These are phyloP conservation scores for button mushroom (Agaricus bisporus) DNA, from an alignment of 768 basidiomycete species.

Conservation along the genomic window DNA sequence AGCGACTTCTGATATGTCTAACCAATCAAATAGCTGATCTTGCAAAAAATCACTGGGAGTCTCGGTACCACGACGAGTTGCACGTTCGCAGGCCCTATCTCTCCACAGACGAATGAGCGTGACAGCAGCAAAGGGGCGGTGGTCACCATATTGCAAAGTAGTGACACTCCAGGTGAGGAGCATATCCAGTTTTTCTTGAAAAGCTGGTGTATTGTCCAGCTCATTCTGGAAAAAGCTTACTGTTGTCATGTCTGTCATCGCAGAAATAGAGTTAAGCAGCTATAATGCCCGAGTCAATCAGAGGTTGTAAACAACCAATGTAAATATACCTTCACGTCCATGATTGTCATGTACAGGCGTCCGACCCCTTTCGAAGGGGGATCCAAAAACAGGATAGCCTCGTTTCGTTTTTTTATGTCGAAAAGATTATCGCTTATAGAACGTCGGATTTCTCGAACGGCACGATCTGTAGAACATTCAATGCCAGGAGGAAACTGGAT, in stretches of 20 bases:
- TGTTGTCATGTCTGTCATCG: slow-evolving; percentile 51
- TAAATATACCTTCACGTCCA: slow-evolving; percentile 38
- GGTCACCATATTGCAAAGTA: slow-evolving; percentile 75
- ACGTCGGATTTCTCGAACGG: slow-evolving; percentile 36
- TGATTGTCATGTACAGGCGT: slow-evolving; percentile 54
- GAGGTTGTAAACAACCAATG: neutral
- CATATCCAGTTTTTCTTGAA: slow-evolving; percentile 66
- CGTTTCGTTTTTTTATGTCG: slow-evolving; percentile 74
- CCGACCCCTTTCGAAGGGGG: slow-evolving; percentile 57
- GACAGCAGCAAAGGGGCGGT: slow-evolving; percentile 69
- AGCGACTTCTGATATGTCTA: slow-evolving; percentile 61
- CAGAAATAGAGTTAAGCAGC: slow-evolving; percentile 75
- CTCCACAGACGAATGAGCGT: slow-evolving; percentile 63
- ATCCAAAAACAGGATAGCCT: slow-evolving; percentile 70
- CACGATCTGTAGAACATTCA: slow-evolving; percentile 22
- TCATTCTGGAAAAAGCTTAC: slow-evolving; percentile 54
- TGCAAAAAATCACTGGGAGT: slow-evolving; percentile 63
- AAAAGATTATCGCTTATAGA: slow-evolving; percentile 51
- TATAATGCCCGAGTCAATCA: slow-evolving; percentile 20
- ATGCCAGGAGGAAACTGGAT: slow-evolving; percentile 10
- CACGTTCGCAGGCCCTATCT: slow-evolving; percentile 54
- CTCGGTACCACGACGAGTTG: slow-evolving; percentile 53
- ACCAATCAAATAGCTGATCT: slow-evolving; percentile 76
- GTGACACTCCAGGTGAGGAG: slow-evolving; percentile 80
- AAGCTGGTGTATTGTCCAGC: slow-evolving; percentile 32